Conservation (phyloP, 352 stramenopile genomes). For the Phytopythium delawarense region DNA sequence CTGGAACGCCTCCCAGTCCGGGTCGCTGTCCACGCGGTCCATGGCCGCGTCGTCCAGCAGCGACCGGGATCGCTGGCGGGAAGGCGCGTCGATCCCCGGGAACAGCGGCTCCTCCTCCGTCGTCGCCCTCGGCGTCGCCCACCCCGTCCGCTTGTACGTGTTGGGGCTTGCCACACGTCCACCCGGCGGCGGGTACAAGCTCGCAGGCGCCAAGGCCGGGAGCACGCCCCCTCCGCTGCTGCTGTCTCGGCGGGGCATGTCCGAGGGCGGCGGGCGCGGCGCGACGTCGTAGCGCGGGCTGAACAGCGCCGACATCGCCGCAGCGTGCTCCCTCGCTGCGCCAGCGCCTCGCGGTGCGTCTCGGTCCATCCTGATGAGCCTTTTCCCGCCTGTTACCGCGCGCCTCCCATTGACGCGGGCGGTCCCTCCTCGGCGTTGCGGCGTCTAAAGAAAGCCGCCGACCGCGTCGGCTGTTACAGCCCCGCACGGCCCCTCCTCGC, state of each 20-base stretch:
- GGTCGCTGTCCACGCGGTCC: not conserved
- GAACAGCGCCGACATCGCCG: conserved; percentile 16
- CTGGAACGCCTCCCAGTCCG: conserved; percentile 11
- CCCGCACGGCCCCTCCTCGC: not conserved
- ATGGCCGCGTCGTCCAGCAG: not conserved
- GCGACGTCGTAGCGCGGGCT: conserved; percentile 28
- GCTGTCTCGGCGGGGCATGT: conserved; percentile 5
- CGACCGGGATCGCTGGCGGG: not conserved
- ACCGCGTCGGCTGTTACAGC: not conserved
- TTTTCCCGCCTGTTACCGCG: not conserved
- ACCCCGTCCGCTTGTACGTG: conserved; percentile 36
- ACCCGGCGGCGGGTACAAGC: not conserved
- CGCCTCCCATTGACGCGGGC: not conserved
- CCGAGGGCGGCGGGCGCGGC: conserved; percentile 12
- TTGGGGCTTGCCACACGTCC: conserved; percentile 16
- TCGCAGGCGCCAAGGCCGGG: conserved; percentile 23
- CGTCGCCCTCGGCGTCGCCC: conserved; percentile 36
- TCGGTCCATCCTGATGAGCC: conserved; percentile 3
- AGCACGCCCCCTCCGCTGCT: conserved; percentile 28
- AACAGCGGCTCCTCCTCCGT: conserved; percentile 1
- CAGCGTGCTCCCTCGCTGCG: conserved; percentile 13
- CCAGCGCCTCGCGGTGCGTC: conserved; percentile 10
- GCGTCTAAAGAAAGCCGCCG: not conserved
- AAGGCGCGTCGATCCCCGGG: not conserved
- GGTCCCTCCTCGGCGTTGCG: not conserved